Base-by-base conservation (phyloP, 257 asterid species). In the Lycium barbarum region DNA sequence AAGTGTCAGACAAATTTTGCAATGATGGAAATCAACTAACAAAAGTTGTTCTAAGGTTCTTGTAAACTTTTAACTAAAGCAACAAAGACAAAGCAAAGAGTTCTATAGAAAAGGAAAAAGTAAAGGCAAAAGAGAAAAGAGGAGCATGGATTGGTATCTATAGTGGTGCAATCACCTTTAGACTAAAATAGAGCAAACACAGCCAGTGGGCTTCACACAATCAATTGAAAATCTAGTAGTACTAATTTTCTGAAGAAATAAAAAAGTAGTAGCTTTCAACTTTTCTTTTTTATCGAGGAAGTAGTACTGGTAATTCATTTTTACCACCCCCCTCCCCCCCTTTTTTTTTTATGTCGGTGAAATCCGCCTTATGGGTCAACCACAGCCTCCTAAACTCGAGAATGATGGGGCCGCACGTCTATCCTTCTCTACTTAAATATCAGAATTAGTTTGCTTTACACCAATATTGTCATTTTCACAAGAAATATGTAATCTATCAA, bases 11-110 rank as follows among this genome's bases (percentile, higher is more conserved):
- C 81, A 26, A 51, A 51, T 51, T 5, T 22, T 13, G 81, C 7
- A 76, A 76, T 76, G 43, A 76, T 76, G 43, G 62, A 3, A 7
- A 51, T 26, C 45, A 51, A 51, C 8, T 76, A 26, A 51, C 7
- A 76, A 76, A 76, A 76, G 82, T 51, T 26, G 63, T 51, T 22
- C 22, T 26, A 65, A 1, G 9, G n/a, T 66, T 6, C n/a, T 65
- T 22, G 63, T 76, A 51, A 51, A 22, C 65, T 76, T 76, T 76
- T 76, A 22, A 3, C 43, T 76, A 76, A 76, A 76, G 82, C 51
- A 68, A 68, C 4, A 33, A 68, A 68, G 51, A 40, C 13, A 68
- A 36, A 14, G 9, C 63, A 51, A 76, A 51, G 82, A 51, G 82
- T 76, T 51, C 8, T 3, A 14, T 76, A 26, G 47, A 76, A 76